Evolutionary conservation across 2,329 filamentous ascomycete genomes (phyloP), one percentile per base, ranked within the genome.

Genomic region (Sphaerostilbella broomeana): DNA sequence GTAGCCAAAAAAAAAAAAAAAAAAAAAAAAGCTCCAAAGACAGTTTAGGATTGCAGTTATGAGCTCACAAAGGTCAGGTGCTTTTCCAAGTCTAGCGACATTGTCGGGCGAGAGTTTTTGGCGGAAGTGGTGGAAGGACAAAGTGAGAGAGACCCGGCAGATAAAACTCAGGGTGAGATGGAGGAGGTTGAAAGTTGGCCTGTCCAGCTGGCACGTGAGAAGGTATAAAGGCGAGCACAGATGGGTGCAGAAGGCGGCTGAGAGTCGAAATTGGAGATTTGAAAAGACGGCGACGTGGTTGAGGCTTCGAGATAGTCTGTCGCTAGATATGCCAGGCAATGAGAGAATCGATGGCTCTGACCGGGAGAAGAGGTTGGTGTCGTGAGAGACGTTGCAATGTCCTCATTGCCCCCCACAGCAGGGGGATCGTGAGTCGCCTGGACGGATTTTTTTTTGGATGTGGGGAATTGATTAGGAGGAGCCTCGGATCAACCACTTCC

Each of bases 1-100:
- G 11, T 13, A n/a, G 25, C 8, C 19, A 21, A 19, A 28, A 25
- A 27, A 15, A 21, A 18, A 26, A 15, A 19, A 32, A 30, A 12
- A 21, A 13, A 13, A 30, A 30, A 30, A 30, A 10, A 8, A 25
- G 12, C 12, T 8, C 22, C 8, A 25, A 25, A 42, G 17, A 20
- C n/a, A 17, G 3, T 27, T 36, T 24, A 43, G 38, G 42, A 21
- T n/a, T n/a, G 19, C 25, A 8, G 31, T 5, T 28, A 17, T 26
- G 27, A 30, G 51, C 82, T 62, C 77, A 92, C 86, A 65, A 89
- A 89, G 63, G 77, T 78, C 54, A 92, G 72, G 58, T 90, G 86
- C 59, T 79, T 84, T 67, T 92, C 86, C 37, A 92, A 73, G 56
- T 89, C 81, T 55, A 92, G 74, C 51, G 77, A 76, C 77, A 81